Percentiles rank a stretch among this genome's conserved stretches.
These are phyloP conservation scores for Elsinoe australis DNA, from an alignment of 2,329 filamentous ascomycete species.

Conservation along the genomic window DNA sequence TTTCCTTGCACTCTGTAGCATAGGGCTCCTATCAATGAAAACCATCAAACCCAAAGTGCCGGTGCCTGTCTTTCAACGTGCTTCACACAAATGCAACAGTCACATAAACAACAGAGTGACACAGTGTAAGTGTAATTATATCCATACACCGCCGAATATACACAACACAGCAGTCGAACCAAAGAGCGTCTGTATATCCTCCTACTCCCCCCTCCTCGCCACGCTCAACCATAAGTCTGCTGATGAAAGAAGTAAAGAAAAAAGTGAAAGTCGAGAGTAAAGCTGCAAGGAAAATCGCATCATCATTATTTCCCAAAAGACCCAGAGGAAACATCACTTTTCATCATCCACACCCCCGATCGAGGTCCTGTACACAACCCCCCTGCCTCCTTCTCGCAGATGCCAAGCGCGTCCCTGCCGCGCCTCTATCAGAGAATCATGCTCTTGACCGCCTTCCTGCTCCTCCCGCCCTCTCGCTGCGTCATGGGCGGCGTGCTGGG, in stretches of 20 bases:
- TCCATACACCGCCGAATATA: constrained; percentile 15
- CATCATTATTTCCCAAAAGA: neutral
- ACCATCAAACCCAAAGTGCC: too few species aligned
- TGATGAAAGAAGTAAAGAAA: neutral
- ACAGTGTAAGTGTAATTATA: constrained; percentile 2
- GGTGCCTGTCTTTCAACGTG: too few species aligned
- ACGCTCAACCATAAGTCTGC: neutral
- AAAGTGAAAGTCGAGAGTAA: too few species aligned
- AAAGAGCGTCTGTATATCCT: constrained; percentile 1
- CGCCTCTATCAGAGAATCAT: constrained; percentile 30
- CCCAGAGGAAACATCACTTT: too few species aligned
- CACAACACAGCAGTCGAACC: neutral
- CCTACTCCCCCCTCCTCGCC: neutral
- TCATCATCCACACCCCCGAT: too few species aligned
- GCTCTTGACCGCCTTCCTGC: constrained; percentile 32
- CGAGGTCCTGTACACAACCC: neutral
- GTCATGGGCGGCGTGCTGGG: constrained; percentile 30
- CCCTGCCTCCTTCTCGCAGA: neutral
- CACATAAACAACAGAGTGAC: too few species aligned
- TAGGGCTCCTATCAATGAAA: too few species aligned
- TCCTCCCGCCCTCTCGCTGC: constrained; percentile 26
- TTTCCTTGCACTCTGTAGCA: too few species aligned
- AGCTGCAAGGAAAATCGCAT: constrained; percentile 13
- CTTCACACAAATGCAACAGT: too few species aligned
- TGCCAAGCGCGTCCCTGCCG: neutral